Evolutionary conservation across 116 monocot species (phyloP), one percentile per base, ranked within the genome.

Genomic region (Thalassia testudinum): DNA sequence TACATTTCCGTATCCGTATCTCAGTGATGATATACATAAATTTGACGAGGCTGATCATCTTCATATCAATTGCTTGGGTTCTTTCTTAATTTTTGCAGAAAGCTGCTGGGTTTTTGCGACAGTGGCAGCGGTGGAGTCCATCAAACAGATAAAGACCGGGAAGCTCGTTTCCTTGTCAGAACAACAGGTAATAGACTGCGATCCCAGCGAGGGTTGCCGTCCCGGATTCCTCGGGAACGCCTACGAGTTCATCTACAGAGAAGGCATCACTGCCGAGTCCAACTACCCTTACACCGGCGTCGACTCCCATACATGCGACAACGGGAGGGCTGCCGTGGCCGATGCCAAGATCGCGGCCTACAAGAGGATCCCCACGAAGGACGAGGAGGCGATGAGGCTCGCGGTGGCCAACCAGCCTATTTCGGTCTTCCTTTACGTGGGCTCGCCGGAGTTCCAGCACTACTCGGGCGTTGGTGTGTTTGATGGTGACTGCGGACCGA

Each of bases 401-500:
- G 77, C 68, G 11, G 72, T 72, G 54, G 72, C 77, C 13, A 27
- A 55, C n/a, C 77, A 77, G 54, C 67, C 77, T 0, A 55, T 72
- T 0, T 50, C 50, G 0, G 68, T 61, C 0, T 52, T 60, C 38
- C 62, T 77, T 14, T 62, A 68, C 12, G 64, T 58, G 12, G 20
- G 63, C 0, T 58, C 66, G 1, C 1, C 1, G 0, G 47, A 17
- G 12, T 77, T 72, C 45, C 66, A 64, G 52, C 68, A 68, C 57
- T 77, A 64, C 68, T 57, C 50, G 23, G 25, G 54, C 43, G 30
- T 5, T 34, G 57, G 57, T 17, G 42, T 59, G 14, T 59, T 59
- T 45, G 26, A 30, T 7, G 47, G 59, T 15, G 10, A 43, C 10
- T 59, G 59, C 10, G 47, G 59, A 16, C 0, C 0, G 1, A 14